Conservation (phyloP, 176 grass and related monocot genomes). For the Guadua angustifolia region DNA sequence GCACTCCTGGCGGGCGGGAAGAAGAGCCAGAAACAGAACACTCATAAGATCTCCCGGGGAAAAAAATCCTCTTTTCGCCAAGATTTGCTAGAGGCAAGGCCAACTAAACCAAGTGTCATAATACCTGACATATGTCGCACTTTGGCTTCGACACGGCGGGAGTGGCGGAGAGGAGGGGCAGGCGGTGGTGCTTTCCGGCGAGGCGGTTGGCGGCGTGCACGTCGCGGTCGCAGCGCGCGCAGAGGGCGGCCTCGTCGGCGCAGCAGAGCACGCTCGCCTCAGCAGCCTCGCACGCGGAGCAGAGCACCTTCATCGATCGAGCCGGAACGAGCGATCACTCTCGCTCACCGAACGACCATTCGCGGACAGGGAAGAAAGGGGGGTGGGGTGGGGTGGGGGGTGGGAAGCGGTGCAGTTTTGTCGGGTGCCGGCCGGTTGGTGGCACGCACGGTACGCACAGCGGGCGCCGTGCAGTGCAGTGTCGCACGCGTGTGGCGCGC, state of each 20-base stretch:
- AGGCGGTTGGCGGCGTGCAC: slow-evolving; percentile 94
- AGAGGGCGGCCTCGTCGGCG: slow-evolving; percentile 96
- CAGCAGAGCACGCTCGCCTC: slow-evolving; percentile 87
- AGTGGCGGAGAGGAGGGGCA: slow-evolving; percentile 46
- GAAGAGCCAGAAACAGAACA: not conserved
- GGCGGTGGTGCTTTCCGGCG: slow-evolving; percentile 88
- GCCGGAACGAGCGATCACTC: not conserved
- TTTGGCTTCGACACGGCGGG: slow-evolving; percentile 33
- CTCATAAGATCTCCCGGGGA: not conserved
- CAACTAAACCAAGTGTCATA: not conserved
- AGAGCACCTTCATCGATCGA: slow-evolving; percentile 80
- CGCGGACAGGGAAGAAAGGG: too few species aligned
- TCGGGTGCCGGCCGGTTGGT: not conserved
- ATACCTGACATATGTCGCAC: slow-evolving; percentile 98
- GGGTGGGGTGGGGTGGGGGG: too few species aligned
- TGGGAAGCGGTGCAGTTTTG: not conserved
- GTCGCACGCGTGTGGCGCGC: not conserved
- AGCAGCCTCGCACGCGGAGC: slow-evolving; percentile 87
- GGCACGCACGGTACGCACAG: not conserved
- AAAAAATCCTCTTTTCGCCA: not conserved
- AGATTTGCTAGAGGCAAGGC: not conserved
- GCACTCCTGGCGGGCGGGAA: slow-evolving; percentile 54
- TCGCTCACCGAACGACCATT: not conserved
- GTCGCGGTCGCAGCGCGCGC: slow-evolving; percentile 74
- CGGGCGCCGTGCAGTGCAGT: not conserved